A percentile compares a stretch with the other conserved stretches of the same genome.
phyloP scores from a whole-genome alignment of 768 basidiomycete species.

The Suillus sp. region DNA sequence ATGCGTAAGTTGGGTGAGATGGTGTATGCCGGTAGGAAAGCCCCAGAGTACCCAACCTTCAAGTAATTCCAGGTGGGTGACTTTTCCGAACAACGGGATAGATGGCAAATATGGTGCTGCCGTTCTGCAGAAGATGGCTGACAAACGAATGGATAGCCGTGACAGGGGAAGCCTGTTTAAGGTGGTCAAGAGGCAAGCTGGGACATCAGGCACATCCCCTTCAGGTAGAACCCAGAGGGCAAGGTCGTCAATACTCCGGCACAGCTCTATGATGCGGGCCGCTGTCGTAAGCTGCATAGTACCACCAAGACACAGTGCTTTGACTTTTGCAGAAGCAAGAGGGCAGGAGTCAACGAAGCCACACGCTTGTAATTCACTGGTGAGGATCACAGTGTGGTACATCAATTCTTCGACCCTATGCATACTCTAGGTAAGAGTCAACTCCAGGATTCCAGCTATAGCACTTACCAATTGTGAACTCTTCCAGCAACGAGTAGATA shows the following conservation, averaged over 20 bases:
- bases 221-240: conserved; percentile 2
- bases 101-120: background rate
- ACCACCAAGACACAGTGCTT: background rate
- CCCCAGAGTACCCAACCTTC: conserved; percentile 8
- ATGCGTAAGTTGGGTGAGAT: background rate
- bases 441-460: background rate
- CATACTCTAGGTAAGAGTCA: background rate
- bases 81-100: background rate
- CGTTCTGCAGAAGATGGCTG: background rate
- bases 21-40: background rate
- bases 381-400: background rate
- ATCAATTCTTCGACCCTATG: background rate
- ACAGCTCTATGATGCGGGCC: background rate
- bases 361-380: background rate
- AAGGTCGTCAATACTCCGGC: background rate
- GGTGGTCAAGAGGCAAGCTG: background rate
- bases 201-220: background rate
- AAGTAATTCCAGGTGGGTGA: conserved; percentile 6
- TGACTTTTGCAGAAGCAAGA: background rate
- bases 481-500: conserved; percentile 2
- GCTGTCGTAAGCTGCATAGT: background rate
- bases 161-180: background rate
- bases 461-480: conserved; percentile 2
- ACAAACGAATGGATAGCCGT: background rate
- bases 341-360: background rate